These are phyloP conservation scores for Trichoderma simmonsii DNA, from an alignment of 2,329 filamentous ascomycete genomes.

Conservation along the genomic window DNA sequence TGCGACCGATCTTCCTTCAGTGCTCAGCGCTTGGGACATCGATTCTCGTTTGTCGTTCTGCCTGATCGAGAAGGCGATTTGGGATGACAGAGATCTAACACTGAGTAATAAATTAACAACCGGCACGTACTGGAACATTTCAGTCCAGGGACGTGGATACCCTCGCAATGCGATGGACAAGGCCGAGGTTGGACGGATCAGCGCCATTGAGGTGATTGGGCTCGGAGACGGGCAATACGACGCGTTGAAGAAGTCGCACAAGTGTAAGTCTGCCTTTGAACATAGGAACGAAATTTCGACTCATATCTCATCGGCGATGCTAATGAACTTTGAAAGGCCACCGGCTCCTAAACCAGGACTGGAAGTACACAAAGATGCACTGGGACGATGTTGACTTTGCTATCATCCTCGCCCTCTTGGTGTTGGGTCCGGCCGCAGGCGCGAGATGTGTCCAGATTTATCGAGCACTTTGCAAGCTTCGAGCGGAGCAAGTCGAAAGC, in stretches of 20 bases:
- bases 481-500: not conserved
- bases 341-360: not conserved
- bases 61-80: not conserved
- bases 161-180: not conserved
- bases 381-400: conserved; percentile 17
- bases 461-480: not conserved
- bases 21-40: not conserved
- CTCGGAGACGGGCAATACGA: conserved; percentile 5
- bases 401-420: not conserved
- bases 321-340: not conserved
- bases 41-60: not conserved
- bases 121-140: not conserved
- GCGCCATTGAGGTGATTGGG: conserved; percentile 5
- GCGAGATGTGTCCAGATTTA: not conserved
- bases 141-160: not conserved
- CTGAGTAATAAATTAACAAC: not conserved
- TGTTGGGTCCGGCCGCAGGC: not conserved
- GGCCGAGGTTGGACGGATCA: not conserved
- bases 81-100: not conserved
- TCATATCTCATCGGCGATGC: not conserved
- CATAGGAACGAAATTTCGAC: not conserved
- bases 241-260: not conserved
- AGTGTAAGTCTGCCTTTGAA: not conserved
- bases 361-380: conserved; percentile 1
- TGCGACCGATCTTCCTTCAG: not conserved